These are phyloP conservation scores for Lachnellula subtilissima DNA, from an alignment of 2,329 filamentous ascomycete genomes.

Conservation along the genomic window DNA sequence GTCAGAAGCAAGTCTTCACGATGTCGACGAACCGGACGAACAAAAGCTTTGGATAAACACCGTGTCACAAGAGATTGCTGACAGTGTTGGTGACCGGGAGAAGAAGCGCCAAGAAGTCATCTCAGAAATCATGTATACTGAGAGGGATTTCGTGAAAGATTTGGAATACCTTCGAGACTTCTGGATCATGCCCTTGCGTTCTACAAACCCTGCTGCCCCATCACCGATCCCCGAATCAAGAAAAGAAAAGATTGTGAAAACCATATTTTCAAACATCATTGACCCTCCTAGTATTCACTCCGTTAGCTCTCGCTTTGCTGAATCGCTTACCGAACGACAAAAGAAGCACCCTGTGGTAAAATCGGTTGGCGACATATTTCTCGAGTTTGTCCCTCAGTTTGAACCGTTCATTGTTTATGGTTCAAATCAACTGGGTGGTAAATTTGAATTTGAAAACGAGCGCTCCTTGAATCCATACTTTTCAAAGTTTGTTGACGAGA, in stretches of 20 bases:
- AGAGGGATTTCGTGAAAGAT: conserved; percentile 98
- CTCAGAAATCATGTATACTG: conserved; percentile 97
- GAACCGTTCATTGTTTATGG: conserved; percentile 96
- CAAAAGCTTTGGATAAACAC: conserved; percentile 99
- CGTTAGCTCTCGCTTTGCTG: conserved; percentile 84
- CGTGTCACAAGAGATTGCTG: conserved; percentile 89
- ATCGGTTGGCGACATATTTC: conserved; percentile 89
- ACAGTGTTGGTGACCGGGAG: conserved; percentile 82
- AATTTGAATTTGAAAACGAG: conserved; percentile 97
- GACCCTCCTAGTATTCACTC: conserved; percentile 76
- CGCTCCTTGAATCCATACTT: conserved; percentile 81
- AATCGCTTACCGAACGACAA: conserved; percentile 82
- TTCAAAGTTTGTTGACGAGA: conserved; percentile 89
- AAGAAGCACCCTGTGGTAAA: conserved; percentile 85
- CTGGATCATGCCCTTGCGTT: conserved; percentile 90
- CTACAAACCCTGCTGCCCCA: conserved; percentile 54
- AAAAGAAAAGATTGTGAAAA: conserved; percentile 85
- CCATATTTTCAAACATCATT: conserved; percentile 92
- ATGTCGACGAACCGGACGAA: conserved; percentile 85
- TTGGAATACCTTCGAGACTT: conserved; percentile 96
- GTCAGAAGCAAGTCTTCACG: conserved; percentile 69
- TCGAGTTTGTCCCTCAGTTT: conserved; percentile 87
- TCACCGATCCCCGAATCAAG: conserved; percentile 87
- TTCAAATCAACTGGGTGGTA: conserved; percentile 90
- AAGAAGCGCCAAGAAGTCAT: conserved; percentile 99